Conservation (phyloP, 805 yeast genomes). For the Candida montana region DNA sequence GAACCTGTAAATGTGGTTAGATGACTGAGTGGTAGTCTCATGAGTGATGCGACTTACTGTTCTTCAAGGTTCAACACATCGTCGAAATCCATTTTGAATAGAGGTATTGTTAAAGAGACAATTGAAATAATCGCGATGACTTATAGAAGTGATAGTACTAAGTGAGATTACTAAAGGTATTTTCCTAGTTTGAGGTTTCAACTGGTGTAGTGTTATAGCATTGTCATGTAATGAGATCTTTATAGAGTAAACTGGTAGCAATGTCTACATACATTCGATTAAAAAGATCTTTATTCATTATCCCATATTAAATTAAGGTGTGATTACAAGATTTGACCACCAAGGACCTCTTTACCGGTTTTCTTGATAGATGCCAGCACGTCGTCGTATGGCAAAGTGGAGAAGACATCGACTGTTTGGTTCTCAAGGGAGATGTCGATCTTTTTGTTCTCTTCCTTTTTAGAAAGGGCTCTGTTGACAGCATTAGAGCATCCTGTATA, state of each 20-base stretch:
- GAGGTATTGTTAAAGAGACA: too few species aligned
- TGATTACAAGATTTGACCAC: constrained; percentile 49
- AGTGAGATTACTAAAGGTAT: too few species aligned
- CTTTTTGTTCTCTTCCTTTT: constrained; percentile 67
- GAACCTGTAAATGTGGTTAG: constrained; percentile 26
- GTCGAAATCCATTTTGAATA: constrained; percentile 36
- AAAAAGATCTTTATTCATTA: too few species aligned
- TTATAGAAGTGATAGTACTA: too few species aligned
- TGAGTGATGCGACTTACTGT: constrained; percentile 25
- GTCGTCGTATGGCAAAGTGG: constrained; percentile 63
- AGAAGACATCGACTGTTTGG: constrained; percentile 76
- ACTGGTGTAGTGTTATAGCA: too few species aligned
- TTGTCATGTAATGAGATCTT: too few species aligned
- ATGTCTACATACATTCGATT: too few species aligned
- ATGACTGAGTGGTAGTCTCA: too few species aligned
- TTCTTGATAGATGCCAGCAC: constrained; percentile 78
- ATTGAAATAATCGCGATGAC: too few species aligned
- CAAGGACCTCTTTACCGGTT: constrained; percentile 81
- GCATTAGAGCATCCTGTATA: constrained; percentile 77
- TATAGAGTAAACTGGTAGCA: too few species aligned
- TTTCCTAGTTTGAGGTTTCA: too few species aligned
- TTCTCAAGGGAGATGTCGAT: constrained; percentile 71
- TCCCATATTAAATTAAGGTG: too few species aligned
- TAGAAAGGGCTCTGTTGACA: constrained; percentile 66
- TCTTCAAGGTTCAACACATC: constrained; percentile 57